Conservation (phyloP, 495 filamentous ascomycete genomes). For the Chaetomidium leptoderma region DNA sequence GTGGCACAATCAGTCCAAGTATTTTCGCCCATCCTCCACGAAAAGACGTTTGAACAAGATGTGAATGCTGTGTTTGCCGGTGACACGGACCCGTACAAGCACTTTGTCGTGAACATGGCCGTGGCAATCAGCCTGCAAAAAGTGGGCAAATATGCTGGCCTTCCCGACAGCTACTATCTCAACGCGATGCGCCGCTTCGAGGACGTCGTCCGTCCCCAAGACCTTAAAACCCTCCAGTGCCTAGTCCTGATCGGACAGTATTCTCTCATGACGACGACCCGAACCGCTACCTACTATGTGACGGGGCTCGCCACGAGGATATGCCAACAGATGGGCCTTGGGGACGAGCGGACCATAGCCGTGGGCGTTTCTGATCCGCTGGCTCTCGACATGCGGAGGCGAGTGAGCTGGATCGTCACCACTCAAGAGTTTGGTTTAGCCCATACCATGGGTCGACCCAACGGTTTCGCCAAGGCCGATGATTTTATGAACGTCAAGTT, state of each 20-base stretch:
- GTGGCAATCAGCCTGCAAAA: conserved; percentile 91
- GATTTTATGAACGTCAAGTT: conserved; percentile 80
- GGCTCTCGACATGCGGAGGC: conserved; percentile 81
- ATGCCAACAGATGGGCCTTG: conserved; percentile 77
- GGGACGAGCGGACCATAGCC: conserved; percentile 78
- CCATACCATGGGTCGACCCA: conserved; percentile 78
- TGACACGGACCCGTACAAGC: conserved; percentile 69
- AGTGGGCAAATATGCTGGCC: conserved; percentile 73
- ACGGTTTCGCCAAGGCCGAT: conserved; percentile 68
- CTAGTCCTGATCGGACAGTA: conserved; percentile 84
- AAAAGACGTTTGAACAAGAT: conserved; percentile 69
- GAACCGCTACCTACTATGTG: conserved; percentile 86
- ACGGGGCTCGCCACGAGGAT: conserved; percentile 80
- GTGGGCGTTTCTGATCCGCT: conserved; percentile 55
- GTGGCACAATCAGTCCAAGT: conserved; percentile 63
- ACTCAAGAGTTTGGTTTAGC: conserved; percentile 85
- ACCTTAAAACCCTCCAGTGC: conserved; percentile 85
- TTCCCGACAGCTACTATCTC: conserved; percentile 89
- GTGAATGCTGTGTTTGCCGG: conserved; percentile 75
- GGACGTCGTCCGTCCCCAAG: conserved; percentile 69
- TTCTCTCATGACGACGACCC: conserved; percentile 82
- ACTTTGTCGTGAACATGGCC: conserved; percentile 82
- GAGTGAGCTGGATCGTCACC: conserved; percentile 78
- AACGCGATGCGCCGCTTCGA: conserved; percentile 79
- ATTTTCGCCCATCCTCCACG: conserved; percentile 79